Evolutionary conservation across 495 filamentous ascomycete genomes (phyloP), one percentile per base, ranked within the genome.

Genomic region (Podospora conica): DNA sequence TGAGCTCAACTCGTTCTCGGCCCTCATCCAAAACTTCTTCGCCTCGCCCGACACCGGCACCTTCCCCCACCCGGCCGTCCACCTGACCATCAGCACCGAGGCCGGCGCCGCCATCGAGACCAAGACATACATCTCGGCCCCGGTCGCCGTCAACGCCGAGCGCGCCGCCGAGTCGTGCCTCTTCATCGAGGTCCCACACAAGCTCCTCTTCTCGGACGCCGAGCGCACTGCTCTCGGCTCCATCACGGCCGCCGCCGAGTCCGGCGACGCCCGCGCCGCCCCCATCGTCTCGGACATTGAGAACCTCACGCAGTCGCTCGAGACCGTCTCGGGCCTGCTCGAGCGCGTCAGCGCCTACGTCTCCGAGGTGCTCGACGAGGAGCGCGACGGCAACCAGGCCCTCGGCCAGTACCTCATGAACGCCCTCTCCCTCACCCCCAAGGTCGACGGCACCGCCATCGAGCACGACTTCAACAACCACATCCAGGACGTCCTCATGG

Each of bases 21-120:
- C 95, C 65, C 88, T 98, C 69, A 98, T 98, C 79, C 95, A 98
- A 81, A 98, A 98, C 82, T 98, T 98, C 84, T 98, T 98, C 84
- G 92, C 91, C 69, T 91, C 91, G 67, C 92, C 96, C 75, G 94
- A 94, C 66, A 96, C 96, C 53, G 95, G 95, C 67, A 98, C 95
- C 55, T 97, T 89, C 82, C 95, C 95, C 57, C 90, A 96, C 81
- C 95, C 95, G 9, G 93, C 95, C 60, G 90, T 98, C 12, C 95
- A 98, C 82, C 82, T 98, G 72, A 98, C 95, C 66, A 90, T 98
- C 62, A 91, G 87, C 56, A 97, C 94, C 58, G 88, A 90, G 66
- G 84, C 94, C 28, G 92, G 92, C 68, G 81, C 91, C 75, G 87
- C 93, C 69, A 89, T 97, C 70, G 88, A 91, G 74, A 90, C 91